phyloP scores from a whole-genome alignment of 257 asterid species.

The Cinchona pubescens region DNA sequence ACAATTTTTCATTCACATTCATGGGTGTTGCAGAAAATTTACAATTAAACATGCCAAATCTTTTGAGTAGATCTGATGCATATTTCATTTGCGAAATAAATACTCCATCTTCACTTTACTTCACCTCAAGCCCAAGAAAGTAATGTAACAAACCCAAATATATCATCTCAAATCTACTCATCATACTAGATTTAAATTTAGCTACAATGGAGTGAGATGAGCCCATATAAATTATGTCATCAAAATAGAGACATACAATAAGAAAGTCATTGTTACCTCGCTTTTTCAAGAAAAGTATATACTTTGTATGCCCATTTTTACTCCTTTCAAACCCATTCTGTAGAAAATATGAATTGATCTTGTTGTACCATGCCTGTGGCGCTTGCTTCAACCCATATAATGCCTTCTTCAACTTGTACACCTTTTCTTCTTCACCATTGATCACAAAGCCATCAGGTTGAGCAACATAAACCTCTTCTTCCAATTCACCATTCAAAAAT shows the following conservation, averaged over 20 bases:
- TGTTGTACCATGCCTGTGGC: too few relatives aligned
- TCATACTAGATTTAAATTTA: slow-evolving; percentile 13
- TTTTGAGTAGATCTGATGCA: background rate
- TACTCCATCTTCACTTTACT: background rate
- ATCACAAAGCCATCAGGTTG: too few relatives aligned
- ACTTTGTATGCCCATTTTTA: background rate
- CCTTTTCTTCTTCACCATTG: too few relatives aligned
- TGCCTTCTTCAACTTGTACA: too few relatives aligned
- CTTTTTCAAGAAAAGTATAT: background rate
- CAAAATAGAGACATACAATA: too few relatives aligned
- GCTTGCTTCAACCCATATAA: too few relatives aligned
- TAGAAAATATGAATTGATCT: too few relatives aligned
- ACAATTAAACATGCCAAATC: background rate
- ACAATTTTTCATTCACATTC: too few relatives aligned
- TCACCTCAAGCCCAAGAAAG: too few relatives aligned
- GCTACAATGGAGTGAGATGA: background rate
- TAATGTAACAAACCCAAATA: background rate
- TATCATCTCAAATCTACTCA: slow-evolving; percentile 6
- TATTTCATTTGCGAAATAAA: background rate
- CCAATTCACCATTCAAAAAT: too few relatives aligned
- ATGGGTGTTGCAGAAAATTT: too few relatives aligned
- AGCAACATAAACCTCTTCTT: too few relatives aligned
- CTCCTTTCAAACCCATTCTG: background rate
- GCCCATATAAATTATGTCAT: slow-evolving; percentile 5
- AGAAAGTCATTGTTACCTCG: background rate